These are phyloP conservation scores for Periconia sp. DNA, from an alignment of 2,329 filamentous ascomycete genomes.

Conservation along the genomic window DNA sequence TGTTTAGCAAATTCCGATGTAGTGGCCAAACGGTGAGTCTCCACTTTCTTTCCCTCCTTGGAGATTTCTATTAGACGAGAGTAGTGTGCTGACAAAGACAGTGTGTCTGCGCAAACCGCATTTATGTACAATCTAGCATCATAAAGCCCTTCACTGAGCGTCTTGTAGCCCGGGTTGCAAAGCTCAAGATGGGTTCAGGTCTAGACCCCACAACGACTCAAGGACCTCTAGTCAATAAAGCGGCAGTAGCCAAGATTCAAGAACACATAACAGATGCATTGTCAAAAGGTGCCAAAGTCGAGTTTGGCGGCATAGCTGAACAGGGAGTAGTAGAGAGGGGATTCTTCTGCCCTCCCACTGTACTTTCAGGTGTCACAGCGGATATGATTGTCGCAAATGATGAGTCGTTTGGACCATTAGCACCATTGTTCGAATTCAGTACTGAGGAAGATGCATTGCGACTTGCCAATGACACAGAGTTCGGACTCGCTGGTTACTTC, in stretches of 20 bases:
- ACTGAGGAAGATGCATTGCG: slow-evolving; percentile 65
- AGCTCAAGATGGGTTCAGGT: slow-evolving; percentile 57
- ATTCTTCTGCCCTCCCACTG: slow-evolving; percentile 52
- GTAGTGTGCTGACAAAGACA: too few species aligned
- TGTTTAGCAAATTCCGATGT: slow-evolving; percentile 49
- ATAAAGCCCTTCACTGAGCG: slow-evolving; percentile 40
- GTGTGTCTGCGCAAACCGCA: slow-evolving; percentile 47
- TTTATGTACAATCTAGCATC: slow-evolving; percentile 54
- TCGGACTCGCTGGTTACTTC: slow-evolving; percentile 50
- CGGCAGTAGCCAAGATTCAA: too few species aligned
- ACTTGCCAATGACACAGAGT: slow-evolving; percentile 60
- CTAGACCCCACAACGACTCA: slow-evolving; percentile 56
- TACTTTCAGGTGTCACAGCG: slow-evolving; percentile 29
- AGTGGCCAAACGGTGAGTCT: slow-evolving; percentile 60
- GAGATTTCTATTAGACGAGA: neutral
- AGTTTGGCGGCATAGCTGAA: too few species aligned
- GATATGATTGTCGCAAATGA: slow-evolving; percentile 46
- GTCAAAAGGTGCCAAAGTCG: too few species aligned
- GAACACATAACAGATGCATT: too few species aligned
- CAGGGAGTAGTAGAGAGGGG: too few species aligned
- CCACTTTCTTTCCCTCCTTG: too few species aligned
- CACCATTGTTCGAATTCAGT: slow-evolving; percentile 65
- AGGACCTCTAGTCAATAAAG: slow-evolving; percentile 64
- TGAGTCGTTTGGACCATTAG: slow-evolving; percentile 67
- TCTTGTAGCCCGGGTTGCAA: slow-evolving; percentile 49